Evolutionary conservation across 2,329 filamentous ascomycete genomes (phyloP).

Genomic region (Magnaporthiopsis incrustans): DNA sequence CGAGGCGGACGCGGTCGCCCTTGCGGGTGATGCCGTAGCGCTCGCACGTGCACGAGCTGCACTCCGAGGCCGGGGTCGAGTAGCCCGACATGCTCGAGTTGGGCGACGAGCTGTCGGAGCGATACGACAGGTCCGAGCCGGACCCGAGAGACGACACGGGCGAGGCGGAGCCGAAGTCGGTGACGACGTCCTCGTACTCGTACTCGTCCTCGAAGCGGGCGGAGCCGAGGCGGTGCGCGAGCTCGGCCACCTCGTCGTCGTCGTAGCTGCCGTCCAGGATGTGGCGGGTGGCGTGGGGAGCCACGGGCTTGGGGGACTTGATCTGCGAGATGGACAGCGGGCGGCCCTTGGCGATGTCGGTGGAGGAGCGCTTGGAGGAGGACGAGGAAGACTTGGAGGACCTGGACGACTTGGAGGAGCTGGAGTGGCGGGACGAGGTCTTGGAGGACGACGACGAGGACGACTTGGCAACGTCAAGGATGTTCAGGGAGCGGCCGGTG

Average conservation of each 20-base stretch:
- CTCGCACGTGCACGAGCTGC: constrained; percentile 81
- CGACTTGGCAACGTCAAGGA: constrained; percentile 78
- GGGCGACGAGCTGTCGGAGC: constrained; percentile 66
- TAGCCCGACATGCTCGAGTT: constrained; percentile 69
- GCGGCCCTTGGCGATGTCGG: constrained; percentile 78
- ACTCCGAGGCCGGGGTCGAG: constrained; percentile 70
- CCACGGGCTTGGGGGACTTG: constrained; percentile 80
- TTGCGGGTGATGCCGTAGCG: constrained; percentile 93
- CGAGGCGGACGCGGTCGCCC: constrained; percentile 88
- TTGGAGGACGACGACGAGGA: constrained; percentile 35
- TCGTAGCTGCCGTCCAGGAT: constrained; percentile 78
- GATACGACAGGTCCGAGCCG: constrained; percentile 63
- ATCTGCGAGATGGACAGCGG: constrained; percentile 84
- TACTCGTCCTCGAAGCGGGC: constrained; percentile 41
- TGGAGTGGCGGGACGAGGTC: constrained; percentile 32
- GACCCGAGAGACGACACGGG: constrained; percentile 52
- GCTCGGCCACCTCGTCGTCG: constrained; percentile 69
- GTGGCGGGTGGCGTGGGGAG: constrained; percentile 78
- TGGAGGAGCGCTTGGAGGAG: constrained; percentile 35
- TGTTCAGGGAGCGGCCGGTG: constrained; percentile 93
- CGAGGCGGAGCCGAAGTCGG: constrained; percentile 46
- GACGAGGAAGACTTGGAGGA: constrained; percentile 29
- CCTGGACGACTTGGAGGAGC: constrained; percentile 29
- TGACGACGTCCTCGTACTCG: constrained; percentile 42
- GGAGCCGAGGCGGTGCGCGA: constrained; percentile 57